Evolutionary conservation across 345 rosid species (phyloP), one percentile per base, ranked within the genome.

Genomic region (Syzygium grande): DNA sequence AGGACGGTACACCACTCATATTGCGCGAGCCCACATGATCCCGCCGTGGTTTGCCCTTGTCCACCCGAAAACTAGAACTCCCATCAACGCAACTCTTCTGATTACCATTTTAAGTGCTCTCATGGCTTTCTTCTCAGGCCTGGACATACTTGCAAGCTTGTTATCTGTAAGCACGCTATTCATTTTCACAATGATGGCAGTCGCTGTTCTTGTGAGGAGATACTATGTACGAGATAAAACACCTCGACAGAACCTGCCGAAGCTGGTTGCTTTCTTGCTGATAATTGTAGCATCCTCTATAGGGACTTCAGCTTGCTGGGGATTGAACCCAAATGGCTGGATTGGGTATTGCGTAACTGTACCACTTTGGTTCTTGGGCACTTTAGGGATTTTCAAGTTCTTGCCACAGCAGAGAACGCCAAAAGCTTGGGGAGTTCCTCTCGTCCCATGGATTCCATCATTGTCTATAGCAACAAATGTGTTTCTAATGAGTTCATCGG

Each of bases 1-100:
- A 51, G 93, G 92, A 16, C 90, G 95, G n/a, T 94, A 93, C 85
- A 91, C 89, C n/a, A 90, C 95, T n/a, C 95, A 94, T 80, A 93
- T 93, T 27, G 95, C 94, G 16, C 89, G 93, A 86, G 93, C 96
- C 52, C 97, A 95, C 92, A 93, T 94, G 94, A 93, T 92, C 27
- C 97, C 96, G 9, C 97, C 97, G 12, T 94, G 94, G 94, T 94
- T 94, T 80, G 96, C 96, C 29, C 94, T 93, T 29, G 93, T 94
- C 88, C 94, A 93, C 89, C 94, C 93, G 4, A 93, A 92, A 85
- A 94, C 94, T 0, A 90, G 95, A 56, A 94, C 95, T 38, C 95
- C 94, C 27, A 93, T 93, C 87, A 84, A 93, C 23, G 97, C 95
- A 49, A 93, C 92, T 11, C 89, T 93, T 63, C 91, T 93, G 78